These are phyloP conservation scores for Phytophthora melonis DNA, from an alignment of 352 stramenopile genomes.

Conservation along the genomic window DNA sequence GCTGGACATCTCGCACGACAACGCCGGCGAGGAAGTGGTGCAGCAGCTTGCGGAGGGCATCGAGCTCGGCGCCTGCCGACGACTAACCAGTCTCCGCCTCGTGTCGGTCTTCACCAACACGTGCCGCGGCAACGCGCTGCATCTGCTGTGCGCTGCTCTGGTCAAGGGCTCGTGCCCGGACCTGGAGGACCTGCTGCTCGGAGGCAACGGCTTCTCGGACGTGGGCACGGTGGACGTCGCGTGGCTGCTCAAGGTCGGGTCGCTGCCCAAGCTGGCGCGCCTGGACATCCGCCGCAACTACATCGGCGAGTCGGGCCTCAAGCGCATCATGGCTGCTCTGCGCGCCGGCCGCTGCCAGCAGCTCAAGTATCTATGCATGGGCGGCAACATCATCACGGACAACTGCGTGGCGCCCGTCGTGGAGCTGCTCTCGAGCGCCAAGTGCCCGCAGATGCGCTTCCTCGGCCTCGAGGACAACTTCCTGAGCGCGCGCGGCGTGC, in stretches of 20 bases:
- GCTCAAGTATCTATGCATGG: conserved; percentile 88
- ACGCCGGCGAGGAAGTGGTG: conserved; percentile 73
- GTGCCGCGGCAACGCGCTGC: conserved; percentile 73
- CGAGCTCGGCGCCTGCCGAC: conserved; percentile 63
- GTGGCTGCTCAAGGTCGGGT: conserved; percentile 71
- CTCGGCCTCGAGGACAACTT: conserved; percentile 86
- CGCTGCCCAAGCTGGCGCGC: conserved; percentile 69
- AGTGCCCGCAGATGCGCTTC: conserved; percentile 82
- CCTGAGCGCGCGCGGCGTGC: conserved; percentile 74
- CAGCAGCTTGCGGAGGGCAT: conserved; percentile 75
- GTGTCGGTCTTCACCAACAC: conserved; percentile 87
- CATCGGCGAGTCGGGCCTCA: conserved; percentile 80
- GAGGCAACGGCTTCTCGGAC: conserved; percentile 82
- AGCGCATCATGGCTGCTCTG: conserved; percentile 75
- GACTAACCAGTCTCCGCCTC: conserved; percentile 63
- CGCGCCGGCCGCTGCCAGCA: conserved; percentile 54
- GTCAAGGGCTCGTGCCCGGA: conserved; percentile 71
- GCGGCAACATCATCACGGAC: conserved; percentile 88
- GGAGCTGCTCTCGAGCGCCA: conserved; percentile 62
- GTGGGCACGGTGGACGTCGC: conserved; percentile 79
- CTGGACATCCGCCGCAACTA: conserved; percentile 86
- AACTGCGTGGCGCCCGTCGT: conserved; percentile 79
- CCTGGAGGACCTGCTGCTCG: conserved; percentile 72
- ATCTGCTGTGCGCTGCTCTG: conserved; percentile 70
- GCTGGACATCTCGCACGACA: conserved; percentile 83